These are phyloP conservation scores for Fusarium palustre DNA, from an alignment of 2,329 filamentous ascomycete genomes.

Conservation along the genomic window DNA sequence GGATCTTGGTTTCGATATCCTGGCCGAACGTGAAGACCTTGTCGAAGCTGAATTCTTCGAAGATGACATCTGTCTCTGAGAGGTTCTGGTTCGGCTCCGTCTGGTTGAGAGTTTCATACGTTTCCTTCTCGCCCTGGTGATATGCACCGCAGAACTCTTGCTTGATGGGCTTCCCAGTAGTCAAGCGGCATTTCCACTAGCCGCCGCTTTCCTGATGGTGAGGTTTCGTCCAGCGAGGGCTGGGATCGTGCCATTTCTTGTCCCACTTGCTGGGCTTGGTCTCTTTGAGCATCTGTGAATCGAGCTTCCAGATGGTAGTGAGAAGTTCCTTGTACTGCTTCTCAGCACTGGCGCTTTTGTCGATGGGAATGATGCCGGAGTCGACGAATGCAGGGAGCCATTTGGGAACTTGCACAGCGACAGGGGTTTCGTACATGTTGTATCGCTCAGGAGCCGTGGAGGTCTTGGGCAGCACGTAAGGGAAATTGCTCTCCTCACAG, in stretches of 20 bases:
- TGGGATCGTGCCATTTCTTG: constrained; percentile 40
- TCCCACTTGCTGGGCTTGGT: constrained; percentile 27
- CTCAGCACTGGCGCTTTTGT: neutral
- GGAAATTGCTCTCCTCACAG: constrained; percentile 3
- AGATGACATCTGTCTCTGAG: constrained; percentile 11
- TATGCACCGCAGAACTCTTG: constrained; percentile 37
- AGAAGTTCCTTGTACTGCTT: constrained; percentile 38
- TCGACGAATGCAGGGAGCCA: constrained; percentile 37
- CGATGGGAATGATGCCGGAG: constrained; percentile 26
- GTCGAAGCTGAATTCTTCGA: constrained; percentile 9
- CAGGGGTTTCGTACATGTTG: constrained; percentile 10
- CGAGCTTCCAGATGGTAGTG: constrained; percentile 32
- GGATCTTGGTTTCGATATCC: neutral
- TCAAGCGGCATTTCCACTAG: constrained; percentile 48
- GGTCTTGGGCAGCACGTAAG: constrained; percentile 12
- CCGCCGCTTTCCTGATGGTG: constrained; percentile 39
- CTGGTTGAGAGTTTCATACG: neutral
- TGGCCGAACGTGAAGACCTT: neutral
- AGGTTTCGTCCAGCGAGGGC: constrained; percentile 29
- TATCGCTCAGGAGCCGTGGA: neutral
- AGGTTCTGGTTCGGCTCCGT: neutral
- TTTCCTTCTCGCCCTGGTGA: neutral
- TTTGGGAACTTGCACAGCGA: constrained; percentile 21
- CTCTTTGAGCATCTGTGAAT: constrained; percentile 14
- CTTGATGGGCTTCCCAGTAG: constrained; percentile 24